Percentiles rank a stretch among this genome's conserved stretches.
Conservation (phyloP, 1,284 basidiomycete genomes). For the Earliella scabrosa region DNA sequence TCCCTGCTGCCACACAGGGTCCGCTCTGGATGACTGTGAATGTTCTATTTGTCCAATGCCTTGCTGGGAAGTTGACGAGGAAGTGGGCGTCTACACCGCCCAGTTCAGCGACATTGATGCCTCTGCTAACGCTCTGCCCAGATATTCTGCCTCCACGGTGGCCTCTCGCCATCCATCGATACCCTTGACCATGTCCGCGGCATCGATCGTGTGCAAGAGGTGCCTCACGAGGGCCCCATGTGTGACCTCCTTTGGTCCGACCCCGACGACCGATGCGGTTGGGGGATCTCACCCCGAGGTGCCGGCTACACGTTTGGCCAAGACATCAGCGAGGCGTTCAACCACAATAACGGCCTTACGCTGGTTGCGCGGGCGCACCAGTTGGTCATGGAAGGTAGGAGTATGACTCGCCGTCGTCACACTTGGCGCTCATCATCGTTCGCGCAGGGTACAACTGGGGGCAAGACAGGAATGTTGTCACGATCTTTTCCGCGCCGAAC, state of each 20-base stretch:
- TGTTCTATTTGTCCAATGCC: not conserved
- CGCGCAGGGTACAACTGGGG: slow-evolving; percentile 89
- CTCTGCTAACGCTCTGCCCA: slow-evolving; percentile 35
- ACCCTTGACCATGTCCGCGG: slow-evolving; percentile 98
- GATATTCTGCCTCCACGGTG: slow-evolving; percentile 99
- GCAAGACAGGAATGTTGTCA: slow-evolving; percentile 99
- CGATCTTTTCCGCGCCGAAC: slow-evolving; percentile 99
- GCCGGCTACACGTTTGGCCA: slow-evolving; percentile 99
- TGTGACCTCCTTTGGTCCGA: slow-evolving; percentile 99
- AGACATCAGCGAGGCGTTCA: slow-evolving; percentile 97
- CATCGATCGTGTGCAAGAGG: slow-evolving; percentile 98
- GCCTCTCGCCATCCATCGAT: slow-evolving; percentile 98
- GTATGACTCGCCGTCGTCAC: too few relatives aligned
- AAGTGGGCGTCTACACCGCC: slow-evolving; percentile 5
- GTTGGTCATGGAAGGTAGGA: slow-evolving; percentile 97
- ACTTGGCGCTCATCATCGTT: slow-evolving; percentile 5
- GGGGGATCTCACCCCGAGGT: slow-evolving; percentile 99
- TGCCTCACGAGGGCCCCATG: slow-evolving; percentile 99
- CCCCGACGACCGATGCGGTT: slow-evolving; percentile 98
- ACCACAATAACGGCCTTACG: slow-evolving; percentile 98
- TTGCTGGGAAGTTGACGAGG: not conserved
- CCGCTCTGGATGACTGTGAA: not conserved
- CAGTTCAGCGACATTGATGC: not conserved
- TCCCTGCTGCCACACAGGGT: too few relatives aligned
- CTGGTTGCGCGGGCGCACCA: slow-evolving; percentile 96